Conservation (phyloP, 257 asterid species). For the Rehmannia glutinosa region DNA sequence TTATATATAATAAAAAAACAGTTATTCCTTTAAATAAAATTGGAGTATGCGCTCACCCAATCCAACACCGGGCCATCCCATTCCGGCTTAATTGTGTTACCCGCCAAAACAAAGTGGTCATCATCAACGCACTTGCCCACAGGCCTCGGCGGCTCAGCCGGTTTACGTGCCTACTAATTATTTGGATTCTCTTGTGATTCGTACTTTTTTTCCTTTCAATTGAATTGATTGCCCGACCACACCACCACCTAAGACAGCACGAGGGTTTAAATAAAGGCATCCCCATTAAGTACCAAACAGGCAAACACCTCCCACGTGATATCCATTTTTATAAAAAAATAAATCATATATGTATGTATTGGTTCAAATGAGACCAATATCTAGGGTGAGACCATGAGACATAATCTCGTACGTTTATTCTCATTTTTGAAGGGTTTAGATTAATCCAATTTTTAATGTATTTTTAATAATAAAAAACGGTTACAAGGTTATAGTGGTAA, state of each 20-base stretch:
- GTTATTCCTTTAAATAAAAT: too few relatives aligned
- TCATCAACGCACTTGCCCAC: neutral
- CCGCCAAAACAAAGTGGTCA: neutral
- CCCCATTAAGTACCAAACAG: neutral
- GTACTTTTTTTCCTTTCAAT: neutral
- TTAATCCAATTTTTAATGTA: too few relatives aligned
- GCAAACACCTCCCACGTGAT: neutral
- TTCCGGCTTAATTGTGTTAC: neutral
- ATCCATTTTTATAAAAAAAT: neutral
- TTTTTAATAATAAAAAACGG: too few relatives aligned
- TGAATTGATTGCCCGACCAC: slow-evolving; percentile 1
- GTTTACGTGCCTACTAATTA: neutral
- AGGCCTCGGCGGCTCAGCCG: neutral
- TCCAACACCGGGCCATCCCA: neutral
- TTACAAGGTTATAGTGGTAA: too few relatives aligned
- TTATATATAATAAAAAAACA: too few relatives aligned
- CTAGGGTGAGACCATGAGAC: too few relatives aligned
- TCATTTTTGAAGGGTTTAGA: too few relatives aligned
- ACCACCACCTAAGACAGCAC: neutral
- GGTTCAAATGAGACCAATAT: too few relatives aligned
- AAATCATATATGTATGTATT: too few relatives aligned
- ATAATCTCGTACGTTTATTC: too few relatives aligned
- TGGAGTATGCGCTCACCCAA: too few relatives aligned
- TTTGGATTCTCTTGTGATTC: neutral
- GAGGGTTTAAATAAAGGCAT: neutral